Evolutionary conservation across 78 protist genomes (phyloP), one percentile per base, ranked within the genome.

Genomic region (Guillardia theta): DNA sequence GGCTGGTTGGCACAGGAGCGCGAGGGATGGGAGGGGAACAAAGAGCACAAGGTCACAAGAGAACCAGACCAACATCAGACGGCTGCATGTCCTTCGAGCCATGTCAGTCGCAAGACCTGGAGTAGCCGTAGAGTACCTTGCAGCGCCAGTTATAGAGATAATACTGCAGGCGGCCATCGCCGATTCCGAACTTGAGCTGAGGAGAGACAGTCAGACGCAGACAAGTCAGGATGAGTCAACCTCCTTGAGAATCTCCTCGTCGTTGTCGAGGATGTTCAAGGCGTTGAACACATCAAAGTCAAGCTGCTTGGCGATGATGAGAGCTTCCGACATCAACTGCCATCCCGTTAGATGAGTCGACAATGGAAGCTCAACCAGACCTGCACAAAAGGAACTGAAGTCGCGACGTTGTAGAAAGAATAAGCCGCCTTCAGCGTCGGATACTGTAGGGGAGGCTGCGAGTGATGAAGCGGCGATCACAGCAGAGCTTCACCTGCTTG

Each of bases 201-300:
- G 88, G 12, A n/a, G n/a, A n/a, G n/a, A n/a, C n/a, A 50, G 58
- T 10, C 58, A 50, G 30, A 50, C 58, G 15, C 78, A 64, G 33
- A 64, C 78, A 64, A 15, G n/a, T n/a, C n/a, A n/a, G n/a, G n/a
- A n/a, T n/a, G n/a, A n/a, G n/a, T n/a, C n/a, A n/a, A n/a, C n/a
- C n/a, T n/a, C 87, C 87, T 70, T 64, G 50, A 99, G 44, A 92
- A 97, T 37, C 33, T 44, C 70, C 22, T 10, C 45, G n/a, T n/a
- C n/a, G 95, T 98, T 98, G 46, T 98, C 98, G 93, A 98, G 93
- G 93, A 98, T 93, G 92, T 99, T 98, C 27, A 99, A 97, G 45
- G 98, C 96, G 97, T 99, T 99, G 97, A 95, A 98, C 24, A 99
- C 99, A 78, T 98, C 99, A 76, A 96, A 98, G 48, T 94, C 96